phyloP scores from a whole-genome alignment of 2,329 filamentous ascomycete genomes.

The Fusarium aywerte region DNA sequence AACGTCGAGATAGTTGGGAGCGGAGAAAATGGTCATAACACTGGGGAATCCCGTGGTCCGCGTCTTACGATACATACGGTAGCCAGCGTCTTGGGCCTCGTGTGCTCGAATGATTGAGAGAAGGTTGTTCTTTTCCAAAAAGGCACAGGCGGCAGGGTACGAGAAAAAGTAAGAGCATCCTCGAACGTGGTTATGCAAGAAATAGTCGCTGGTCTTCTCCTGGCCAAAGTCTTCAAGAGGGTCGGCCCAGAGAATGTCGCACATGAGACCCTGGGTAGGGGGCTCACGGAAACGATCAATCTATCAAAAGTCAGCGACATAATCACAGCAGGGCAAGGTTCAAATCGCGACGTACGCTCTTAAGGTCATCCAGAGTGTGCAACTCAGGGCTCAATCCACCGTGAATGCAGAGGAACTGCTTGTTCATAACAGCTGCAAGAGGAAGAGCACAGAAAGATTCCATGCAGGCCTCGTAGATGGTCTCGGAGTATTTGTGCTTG shows the following conservation, averaged over 20 bases:
- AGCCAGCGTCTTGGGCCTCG: slow-evolving; percentile 97
- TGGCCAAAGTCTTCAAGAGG: slow-evolving; percentile 98
- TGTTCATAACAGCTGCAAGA: slow-evolving; percentile 98
- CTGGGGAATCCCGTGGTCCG: slow-evolving; percentile 97
- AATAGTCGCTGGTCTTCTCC: slow-evolving; percentile 98
- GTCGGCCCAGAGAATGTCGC: slow-evolving; percentile 98
- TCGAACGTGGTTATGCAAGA: slow-evolving; percentile 97
- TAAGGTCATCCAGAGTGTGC: slow-evolving; percentile 93
- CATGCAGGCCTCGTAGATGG: slow-evolving; percentile 96
- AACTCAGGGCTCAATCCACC: slow-evolving; percentile 95
- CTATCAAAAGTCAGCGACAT: slow-evolving; percentile 56
- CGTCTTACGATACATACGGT: slow-evolving; percentile 99
- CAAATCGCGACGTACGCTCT: slow-evolving; percentile 70
- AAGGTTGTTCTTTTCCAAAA: slow-evolving; percentile 98
- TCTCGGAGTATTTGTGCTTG: slow-evolving; percentile 99
- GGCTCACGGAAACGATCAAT: slow-evolving; percentile 98
- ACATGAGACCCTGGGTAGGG: slow-evolving; percentile 97
- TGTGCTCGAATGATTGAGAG: slow-evolving; percentile 97
- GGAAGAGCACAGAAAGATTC: slow-evolving; percentile 96
- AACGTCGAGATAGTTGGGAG: slow-evolving; percentile 97
- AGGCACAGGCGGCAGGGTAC: slow-evolving; percentile 95
- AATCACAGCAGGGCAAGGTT: neutral
- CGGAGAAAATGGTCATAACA: slow-evolving; percentile 99
- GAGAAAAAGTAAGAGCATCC: slow-evolving; percentile 99
- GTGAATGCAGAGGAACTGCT: slow-evolving; percentile 99